phyloP scores from a whole-genome alignment of 225 moss, liverwort and hornwort species.

The Polytrichum formosum region DNA sequence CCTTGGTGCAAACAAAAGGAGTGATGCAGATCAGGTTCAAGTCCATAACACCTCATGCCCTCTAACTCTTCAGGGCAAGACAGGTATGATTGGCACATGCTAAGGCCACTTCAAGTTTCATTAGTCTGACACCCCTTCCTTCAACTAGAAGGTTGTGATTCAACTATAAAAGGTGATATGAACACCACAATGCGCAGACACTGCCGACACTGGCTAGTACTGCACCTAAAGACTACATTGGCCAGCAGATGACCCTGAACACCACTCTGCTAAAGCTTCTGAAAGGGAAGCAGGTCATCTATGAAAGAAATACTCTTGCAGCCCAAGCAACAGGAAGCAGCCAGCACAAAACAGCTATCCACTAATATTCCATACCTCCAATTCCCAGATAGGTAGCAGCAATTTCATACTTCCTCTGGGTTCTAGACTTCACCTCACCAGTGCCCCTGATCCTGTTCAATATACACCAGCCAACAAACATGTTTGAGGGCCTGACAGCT shows the following conservation, averaged over 20 bases:
- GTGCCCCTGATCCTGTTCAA: background rate
- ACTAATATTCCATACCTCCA: constrained; percentile 3
- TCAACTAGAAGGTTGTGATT: constrained; percentile 1
- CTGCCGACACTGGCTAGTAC: constrained; percentile 8
- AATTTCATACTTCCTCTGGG: background rate
- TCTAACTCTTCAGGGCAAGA: background rate
- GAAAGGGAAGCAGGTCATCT: background rate
- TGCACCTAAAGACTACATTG: background rate
- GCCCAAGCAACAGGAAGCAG: constrained; percentile 9
- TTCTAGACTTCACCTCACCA: constrained; percentile 2
- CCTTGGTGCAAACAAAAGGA: no score
- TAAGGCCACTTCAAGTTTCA: background rate
- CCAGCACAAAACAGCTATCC: constrained; percentile 4
- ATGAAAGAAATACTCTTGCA: constrained; percentile 1
- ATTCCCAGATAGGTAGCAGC: constrained; percentile 2
- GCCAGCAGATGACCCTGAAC: background rate
- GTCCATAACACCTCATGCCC: background rate
- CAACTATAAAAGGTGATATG: background rate
- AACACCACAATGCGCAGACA: constrained; percentile 3
- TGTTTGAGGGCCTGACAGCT: background rate
- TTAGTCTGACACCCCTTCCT: constrained; percentile 1
- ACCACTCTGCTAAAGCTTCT: constrained; percentile 4
- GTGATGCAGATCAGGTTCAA: no score
- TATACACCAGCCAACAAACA: background rate
- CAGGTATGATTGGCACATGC: background rate